These are phyloP conservation scores for Suhomyces chickasaworum DNA, from an alignment of 1,139 yeast species.

Conservation along the genomic window DNA sequence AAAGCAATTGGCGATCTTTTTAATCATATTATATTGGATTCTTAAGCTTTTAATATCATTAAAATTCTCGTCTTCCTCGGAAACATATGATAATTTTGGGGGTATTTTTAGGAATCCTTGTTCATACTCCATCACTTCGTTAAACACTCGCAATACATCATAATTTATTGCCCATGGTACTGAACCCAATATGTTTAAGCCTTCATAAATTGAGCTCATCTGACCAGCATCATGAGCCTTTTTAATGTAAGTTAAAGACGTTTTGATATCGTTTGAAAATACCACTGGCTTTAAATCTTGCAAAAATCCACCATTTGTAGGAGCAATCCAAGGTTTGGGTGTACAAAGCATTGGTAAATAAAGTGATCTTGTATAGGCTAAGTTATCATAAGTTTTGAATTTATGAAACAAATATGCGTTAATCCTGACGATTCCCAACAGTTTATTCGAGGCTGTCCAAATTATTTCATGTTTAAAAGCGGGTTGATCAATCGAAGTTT, in stretches of 20 bases:
- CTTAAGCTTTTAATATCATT: constrained; percentile 25
- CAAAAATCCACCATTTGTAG: constrained; percentile 40
- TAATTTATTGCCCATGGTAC: constrained; percentile 43
- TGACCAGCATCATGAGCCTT: constrained; percentile 38
- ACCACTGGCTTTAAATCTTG: constrained; percentile 30
- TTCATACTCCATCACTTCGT: constrained; percentile 22
- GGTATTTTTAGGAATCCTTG: constrained; percentile 38
- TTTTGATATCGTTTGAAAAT: constrained; percentile 21
- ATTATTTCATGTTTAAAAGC: constrained; percentile 13
- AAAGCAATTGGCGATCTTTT: constrained; percentile 30
- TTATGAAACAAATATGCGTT: constrained; percentile 30
- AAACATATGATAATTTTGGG: constrained; percentile 15
- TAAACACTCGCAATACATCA: constrained; percentile 26
- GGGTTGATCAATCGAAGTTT: too few species aligned
- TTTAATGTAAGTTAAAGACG: constrained; percentile 25
- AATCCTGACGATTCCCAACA: constrained; percentile 24
- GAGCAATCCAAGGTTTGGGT: constrained; percentile 41
- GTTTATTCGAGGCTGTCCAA: constrained; percentile 6
- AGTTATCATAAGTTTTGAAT: constrained; percentile 18
- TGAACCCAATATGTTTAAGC: constrained; percentile 33
- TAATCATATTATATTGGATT: constrained; percentile 24
- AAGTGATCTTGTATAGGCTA: constrained; percentile 21
- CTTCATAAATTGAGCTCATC: constrained; percentile 32
- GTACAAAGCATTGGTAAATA: constrained; percentile 43
- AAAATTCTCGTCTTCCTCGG: constrained; percentile 12